Evolutionary conservation across 371 early-diverging fungal genomes (phyloP).

Genomic region (Lichtheimia ornata): DNA sequence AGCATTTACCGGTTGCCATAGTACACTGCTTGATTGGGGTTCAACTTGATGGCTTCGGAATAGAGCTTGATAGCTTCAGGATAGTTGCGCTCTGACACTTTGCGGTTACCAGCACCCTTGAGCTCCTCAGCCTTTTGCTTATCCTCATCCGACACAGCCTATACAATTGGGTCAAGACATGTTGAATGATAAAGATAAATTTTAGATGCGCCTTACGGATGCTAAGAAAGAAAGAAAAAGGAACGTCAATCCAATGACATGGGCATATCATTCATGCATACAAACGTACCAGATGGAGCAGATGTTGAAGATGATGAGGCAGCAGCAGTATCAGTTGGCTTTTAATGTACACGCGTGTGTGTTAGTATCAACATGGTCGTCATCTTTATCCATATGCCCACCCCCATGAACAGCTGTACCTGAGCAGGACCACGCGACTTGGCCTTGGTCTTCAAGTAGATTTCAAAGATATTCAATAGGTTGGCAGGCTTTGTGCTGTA

Average conservation of each 20-base stretch:
- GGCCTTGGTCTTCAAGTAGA: constrained; percentile 85
- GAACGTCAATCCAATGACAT: neutral
- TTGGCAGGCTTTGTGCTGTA: constrained; percentile 86
- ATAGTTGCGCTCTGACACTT: constrained; percentile 80
- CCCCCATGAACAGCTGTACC: constrained; percentile 6
- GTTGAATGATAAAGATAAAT: neutral
- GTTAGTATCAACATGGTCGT: too few species aligned
- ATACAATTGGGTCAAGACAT: neutral
- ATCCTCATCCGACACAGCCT: constrained; percentile 51
- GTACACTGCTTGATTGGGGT: constrained; percentile 86
- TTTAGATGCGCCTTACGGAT: constrained; percentile 1
- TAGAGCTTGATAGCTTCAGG: constrained; percentile 86
- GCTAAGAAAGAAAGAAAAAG: constrained; percentile 2
- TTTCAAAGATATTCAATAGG: constrained; percentile 83
- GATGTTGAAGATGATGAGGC: constrained; percentile 14
- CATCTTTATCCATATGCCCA: too few species aligned
- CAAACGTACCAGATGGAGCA: constrained; percentile 5
- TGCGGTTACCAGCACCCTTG: constrained; percentile 85
- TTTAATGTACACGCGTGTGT: neutral
- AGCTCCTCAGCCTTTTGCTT: constrained; percentile 84
- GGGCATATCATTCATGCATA: too few species aligned
- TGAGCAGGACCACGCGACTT: constrained; percentile 33
- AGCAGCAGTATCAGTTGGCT: constrained; percentile 3
- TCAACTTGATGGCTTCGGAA: constrained; percentile 87
- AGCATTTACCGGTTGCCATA: constrained; percentile 85